These are phyloP conservation scores for Lentinula boryana DNA, from an alignment of 768 basidiomycete species.

Conservation along the genomic window DNA sequence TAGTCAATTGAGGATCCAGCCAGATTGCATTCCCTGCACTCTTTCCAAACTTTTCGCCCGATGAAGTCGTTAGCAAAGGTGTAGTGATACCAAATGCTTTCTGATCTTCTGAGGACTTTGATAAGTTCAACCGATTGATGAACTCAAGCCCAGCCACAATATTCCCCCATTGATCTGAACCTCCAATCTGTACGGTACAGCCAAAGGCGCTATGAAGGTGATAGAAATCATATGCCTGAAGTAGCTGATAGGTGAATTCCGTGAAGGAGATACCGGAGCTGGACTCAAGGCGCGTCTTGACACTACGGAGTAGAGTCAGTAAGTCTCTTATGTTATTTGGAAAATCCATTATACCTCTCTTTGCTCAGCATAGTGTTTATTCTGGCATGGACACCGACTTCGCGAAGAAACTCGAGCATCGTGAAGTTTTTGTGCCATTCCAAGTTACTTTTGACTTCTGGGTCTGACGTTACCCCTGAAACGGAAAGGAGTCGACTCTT, in stretches of 20 bases:
- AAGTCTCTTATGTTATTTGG: not conserved
- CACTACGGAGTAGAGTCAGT: slow-evolving; percentile 37
- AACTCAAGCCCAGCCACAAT: slow-evolving; percentile 92
- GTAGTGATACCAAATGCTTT: slow-evolving; percentile 82
- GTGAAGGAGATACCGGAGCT: slow-evolving; percentile 95
- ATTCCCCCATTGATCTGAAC: slow-evolving; percentile 99
- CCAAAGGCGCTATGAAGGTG: slow-evolving; percentile 55
- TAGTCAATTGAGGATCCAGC: slow-evolving; percentile 75
- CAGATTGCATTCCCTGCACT: slow-evolving; percentile 94
- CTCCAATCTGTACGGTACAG: slow-evolving; percentile 88
- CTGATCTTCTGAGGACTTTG: slow-evolving; percentile 18
- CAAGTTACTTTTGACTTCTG: slow-evolving; percentile 41
- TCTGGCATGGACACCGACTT: slow-evolving; percentile 71
- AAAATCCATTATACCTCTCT: slow-evolving; percentile 60
- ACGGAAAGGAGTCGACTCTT: slow-evolving; percentile 17
- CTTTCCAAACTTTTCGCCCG: slow-evolving; percentile 96
- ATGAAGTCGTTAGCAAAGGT: slow-evolving; percentile 84
- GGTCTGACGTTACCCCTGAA: slow-evolving; percentile 10
- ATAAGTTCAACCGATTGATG: slow-evolving; percentile 51
- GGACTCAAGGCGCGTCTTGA: slow-evolving; percentile 71
- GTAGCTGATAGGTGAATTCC: slow-evolving; percentile 94
- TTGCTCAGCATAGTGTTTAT: slow-evolving; percentile 87
- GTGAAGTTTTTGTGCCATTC: slow-evolving; percentile 73
- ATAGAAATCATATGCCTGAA: slow-evolving; percentile 96
- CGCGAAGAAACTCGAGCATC: slow-evolving; percentile 80